These are phyloP conservation scores for Colletotrichum plurivorum DNA, from an alignment of 2,329 filamentous ascomycete species.

Conservation along the genomic window DNA sequence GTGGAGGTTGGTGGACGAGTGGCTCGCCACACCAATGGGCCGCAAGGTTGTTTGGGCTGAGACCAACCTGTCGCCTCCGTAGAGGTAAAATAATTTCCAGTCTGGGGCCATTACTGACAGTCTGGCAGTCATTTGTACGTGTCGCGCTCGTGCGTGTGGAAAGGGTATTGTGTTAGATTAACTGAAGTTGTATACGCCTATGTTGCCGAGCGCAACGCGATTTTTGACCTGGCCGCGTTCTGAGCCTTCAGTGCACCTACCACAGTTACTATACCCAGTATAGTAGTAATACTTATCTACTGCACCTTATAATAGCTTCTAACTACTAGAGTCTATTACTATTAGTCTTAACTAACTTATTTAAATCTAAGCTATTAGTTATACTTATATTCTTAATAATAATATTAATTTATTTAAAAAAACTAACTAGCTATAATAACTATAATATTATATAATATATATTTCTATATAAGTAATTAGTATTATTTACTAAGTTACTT, in stretches of 20 bases:
- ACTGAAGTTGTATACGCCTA: too few species aligned
- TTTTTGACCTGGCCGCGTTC: too few species aligned
- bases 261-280: too few species aligned
- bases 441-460: not conserved
- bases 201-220: too few species aligned
- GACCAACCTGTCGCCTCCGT: constrained; percentile 57
- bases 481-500: too few species aligned
- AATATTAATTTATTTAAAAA: not conserved
- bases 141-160: not conserved
- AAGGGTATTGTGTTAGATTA: not conserved
- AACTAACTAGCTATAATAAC: not conserved
- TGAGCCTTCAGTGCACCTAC: too few species aligned
- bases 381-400: not conserved
- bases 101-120: constrained; percentile 28
- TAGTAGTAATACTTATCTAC: too few species aligned
- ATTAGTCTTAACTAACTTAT: not conserved
- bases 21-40: not conserved
- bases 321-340: not conserved
- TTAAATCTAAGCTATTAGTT: not conserved
- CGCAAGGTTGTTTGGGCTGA: constrained; percentile 1
- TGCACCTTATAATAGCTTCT: too few species aligned
- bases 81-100: constrained; percentile 50
- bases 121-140: not conserved
- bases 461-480: too few species aligned
- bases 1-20: not conserved